Base-by-base conservation (phyloP, 2,329 filamentous ascomycete species). In the Trichothecium roseum region DNA sequence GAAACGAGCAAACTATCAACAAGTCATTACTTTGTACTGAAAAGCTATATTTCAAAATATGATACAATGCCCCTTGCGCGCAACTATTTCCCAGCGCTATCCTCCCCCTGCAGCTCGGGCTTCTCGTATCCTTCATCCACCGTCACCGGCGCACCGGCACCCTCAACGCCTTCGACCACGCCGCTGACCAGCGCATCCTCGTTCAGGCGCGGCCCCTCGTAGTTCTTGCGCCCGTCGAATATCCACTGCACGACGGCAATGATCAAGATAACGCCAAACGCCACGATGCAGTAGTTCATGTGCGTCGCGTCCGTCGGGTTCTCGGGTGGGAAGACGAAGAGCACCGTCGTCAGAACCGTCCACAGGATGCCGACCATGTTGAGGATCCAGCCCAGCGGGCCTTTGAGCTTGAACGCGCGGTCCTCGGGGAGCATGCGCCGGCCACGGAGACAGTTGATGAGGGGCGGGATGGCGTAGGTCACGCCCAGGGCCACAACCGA, bases 241-340 rank as follows among this genome's bases (percentile, higher is more conserved):
- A 68, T 43, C 66, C 66, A 70, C 4, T 63, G 65, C 1, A 51
- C 32, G 2, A 49, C 52, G 1, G 65, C 52, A 14, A 70, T 66
- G 13, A 66, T 33, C 1, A 70, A 43, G 12, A 69, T 66, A 22
- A 69, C 48, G 2, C 60, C 64, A 43, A 69, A 68, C 0, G 66
- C 64, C 9, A 63, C 66, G 17, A 69, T 50, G 30, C 58, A 63
- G 45, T 70, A 69, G 48, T 69, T 87, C 81, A 86, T 86, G 57
- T 73, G 84, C 45, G 60, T 72, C 0, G 68, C 64, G 0, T 74
- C 75, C 2, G 80, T 77, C 0, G 78, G 79, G 4, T 78, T 49
- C 7, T 67, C 68, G 0, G 82, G 81, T 3, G 82, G 82, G 56
- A 86, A 84, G 15, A 85, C 66, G 56, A 86, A 86, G 1, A 87